phyloP scores from a whole-genome alignment of 148 eudicot species.

The Drosera capensis region DNA sequence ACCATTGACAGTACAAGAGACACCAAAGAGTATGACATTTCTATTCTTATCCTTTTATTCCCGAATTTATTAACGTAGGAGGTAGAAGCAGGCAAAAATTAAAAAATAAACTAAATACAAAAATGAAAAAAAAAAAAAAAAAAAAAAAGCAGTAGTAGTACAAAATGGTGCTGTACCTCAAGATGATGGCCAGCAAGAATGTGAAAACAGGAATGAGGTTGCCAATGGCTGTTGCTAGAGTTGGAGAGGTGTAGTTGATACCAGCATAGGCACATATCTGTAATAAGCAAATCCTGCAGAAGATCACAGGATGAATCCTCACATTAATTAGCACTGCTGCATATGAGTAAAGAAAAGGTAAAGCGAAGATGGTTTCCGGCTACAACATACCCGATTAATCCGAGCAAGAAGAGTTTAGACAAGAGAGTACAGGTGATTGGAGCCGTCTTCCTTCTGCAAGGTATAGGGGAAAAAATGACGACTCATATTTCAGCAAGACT shows the following conservation, averaged over 20 bases:
- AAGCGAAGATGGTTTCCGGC: neutral
- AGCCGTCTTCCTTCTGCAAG: constrained; percentile 25
- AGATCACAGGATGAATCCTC: constrained; percentile 6
- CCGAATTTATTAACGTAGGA: too few relatives aligned
- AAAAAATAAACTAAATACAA: too few relatives aligned
- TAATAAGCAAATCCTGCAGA: constrained; percentile 40
- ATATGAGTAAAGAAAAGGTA: neutral
- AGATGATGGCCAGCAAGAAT: constrained; percentile 41
- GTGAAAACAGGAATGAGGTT: constrained; percentile 57
- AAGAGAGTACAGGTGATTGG: constrained; percentile 38
- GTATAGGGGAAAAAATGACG: neutral
- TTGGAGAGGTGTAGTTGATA: constrained; percentile 50
- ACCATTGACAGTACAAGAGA: too few relatives aligned
- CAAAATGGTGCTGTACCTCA: constrained; percentile 20
- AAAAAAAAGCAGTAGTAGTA: too few relatives aligned
- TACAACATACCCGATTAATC: constrained; percentile 34
- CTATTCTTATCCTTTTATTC: too few relatives aligned
- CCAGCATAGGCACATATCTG: constrained; percentile 41
- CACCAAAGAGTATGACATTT: too few relatives aligned
- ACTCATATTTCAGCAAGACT: neutral
- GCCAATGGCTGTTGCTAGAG: constrained; percentile 53
- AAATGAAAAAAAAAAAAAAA: too few relatives aligned
- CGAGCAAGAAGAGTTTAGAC: constrained; percentile 36
- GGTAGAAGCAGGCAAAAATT: too few relatives aligned
- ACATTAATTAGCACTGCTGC: neutral